A percentile compares a stretch with the other conserved stretches of the same genome.
Evolutionary conservation across 768 basidiomycete species (phyloP).

Genomic region (Chalciporus pseudorubinellus): DNA sequence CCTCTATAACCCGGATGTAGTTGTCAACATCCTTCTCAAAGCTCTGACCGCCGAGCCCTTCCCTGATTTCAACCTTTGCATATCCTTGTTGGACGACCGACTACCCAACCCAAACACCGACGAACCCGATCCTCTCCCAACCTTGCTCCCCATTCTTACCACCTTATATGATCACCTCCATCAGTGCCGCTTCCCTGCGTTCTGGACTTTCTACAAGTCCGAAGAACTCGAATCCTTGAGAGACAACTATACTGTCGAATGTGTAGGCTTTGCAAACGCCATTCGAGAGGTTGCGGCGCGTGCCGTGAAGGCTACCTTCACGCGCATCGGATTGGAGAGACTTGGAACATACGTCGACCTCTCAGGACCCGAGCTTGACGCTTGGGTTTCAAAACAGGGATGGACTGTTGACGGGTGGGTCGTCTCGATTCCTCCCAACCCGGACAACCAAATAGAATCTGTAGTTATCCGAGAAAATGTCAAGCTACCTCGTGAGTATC

Average conservation of each 20-base stretch:
- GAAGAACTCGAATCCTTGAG: constrained; percentile 67
- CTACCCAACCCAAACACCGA: constrained; percentile 53
- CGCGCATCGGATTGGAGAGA: constrained; percentile 63
- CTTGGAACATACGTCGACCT: constrained; percentile 72
- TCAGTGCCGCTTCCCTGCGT: constrained; percentile 84
- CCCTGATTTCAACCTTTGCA: constrained; percentile 93
- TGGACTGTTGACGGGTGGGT: constrained; percentile 64
- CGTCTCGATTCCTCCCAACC: constrained; percentile 74
- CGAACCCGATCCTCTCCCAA: constrained; percentile 78
- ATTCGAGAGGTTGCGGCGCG: constrained; percentile 74
- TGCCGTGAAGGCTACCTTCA: constrained; percentile 77
- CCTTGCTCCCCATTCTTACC: constrained; percentile 66
- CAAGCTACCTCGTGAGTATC: constrained; percentile 69
- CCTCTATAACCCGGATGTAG: constrained; percentile 89
- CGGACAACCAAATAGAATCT: constrained; percentile 85
- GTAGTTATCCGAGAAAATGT: constrained; percentile 82
- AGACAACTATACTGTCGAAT: constrained; percentile 85
- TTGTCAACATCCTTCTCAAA: constrained; percentile 93
- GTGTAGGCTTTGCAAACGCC: constrained; percentile 79
- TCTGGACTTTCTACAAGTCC: constrained; percentile 77
- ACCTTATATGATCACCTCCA: constrained; percentile 67
- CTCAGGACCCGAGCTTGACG: constrained; percentile 56
- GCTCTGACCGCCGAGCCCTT: constrained; percentile 79
- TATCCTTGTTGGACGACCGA: constrained; percentile 86
- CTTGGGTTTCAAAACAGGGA: constrained; percentile 60